phyloP scores from a whole-genome alignment of 805 yeast genomes.

The Blastobotrys muscicola region DNA sequence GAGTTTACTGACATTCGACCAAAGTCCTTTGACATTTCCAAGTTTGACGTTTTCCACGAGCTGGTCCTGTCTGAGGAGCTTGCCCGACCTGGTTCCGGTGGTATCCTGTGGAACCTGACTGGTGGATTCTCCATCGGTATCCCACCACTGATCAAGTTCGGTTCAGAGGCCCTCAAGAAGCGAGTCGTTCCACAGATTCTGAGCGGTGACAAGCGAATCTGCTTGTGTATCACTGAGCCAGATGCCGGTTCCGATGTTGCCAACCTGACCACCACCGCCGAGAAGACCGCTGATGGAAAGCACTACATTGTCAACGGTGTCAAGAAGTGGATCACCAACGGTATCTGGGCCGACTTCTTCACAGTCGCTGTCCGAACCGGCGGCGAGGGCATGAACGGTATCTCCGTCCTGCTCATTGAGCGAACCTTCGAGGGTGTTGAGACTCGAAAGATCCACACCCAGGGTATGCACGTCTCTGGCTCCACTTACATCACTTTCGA shows the following conservation, averaged over 20 bases:
- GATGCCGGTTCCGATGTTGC: constrained; percentile 39
- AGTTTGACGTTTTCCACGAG: constrained; percentile 34
- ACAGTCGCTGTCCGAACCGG: constrained; percentile 39
- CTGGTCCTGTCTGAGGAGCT: constrained; percentile 31
- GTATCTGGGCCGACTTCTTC: constrained; percentile 34
- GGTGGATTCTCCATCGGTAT: constrained; percentile 35
- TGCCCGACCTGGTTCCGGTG: constrained; percentile 33
- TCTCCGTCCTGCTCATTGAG: constrained; percentile 32
- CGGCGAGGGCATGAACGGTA: constrained; percentile 30
- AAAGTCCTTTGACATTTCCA: constrained; percentile 30
- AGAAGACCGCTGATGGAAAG: constrained; percentile 31
- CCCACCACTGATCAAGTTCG: constrained; percentile 32
- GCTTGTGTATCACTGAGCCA: constrained; percentile 36
- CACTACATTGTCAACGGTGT: constrained; percentile 32
- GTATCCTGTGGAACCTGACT: constrained; percentile 31
- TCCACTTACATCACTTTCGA: constrained; percentile 34
- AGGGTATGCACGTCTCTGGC: constrained; percentile 35
- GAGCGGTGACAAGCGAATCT: constrained; percentile 31
- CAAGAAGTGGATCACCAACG: constrained; percentile 39
- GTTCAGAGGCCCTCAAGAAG: constrained; percentile 24
- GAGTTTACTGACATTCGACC: constrained; percentile 29
- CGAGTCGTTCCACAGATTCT: constrained; percentile 31
- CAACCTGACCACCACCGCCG: constrained; percentile 31
- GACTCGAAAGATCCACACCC: constrained; percentile 31
- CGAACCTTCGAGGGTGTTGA: constrained; percentile 28